Evolutionary conservation across 768 basidiomycete species (phyloP), one percentile per base, ranked within the genome.

Genomic region (Rickenella mellea): DNA sequence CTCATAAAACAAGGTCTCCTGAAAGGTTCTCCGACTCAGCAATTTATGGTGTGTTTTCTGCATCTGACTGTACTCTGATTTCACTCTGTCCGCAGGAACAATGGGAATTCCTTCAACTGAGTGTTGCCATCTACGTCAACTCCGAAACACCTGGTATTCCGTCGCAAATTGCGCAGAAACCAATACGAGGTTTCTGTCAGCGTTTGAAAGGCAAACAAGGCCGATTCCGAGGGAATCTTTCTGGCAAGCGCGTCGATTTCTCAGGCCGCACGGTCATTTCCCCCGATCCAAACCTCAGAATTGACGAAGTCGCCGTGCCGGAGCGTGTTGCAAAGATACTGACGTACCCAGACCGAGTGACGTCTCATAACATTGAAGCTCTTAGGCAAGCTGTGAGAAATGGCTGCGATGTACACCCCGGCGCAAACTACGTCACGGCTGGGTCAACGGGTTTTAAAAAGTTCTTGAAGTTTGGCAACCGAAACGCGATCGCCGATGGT

Each of bases 151-250:
- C 96, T 11, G 96, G 96, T 31, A 80, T 98, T 9, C 85, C 85
- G 1, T 80, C 84, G 3, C 81, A 86, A 59, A 74, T 78, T 56
- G 87, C 86, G 31, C 82, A 87, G 59, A 96, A 96, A 54, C 94
- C 96, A 7, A 94, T 96, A 52, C 81, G 96, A 42, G 96, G 96
- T 12, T 94, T 98, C 57, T 94, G 94, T 33, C 96, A 99, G 55
- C 87, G 96, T 3, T 67, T 99, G 39, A 99, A 99, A 66, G 96
- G 96, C 27, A 99, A 99, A 58, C 94, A 98, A 59, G 96, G 96
- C 53, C 92, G 96, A 36, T 98, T 99, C 65, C 76, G 96, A 58
- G 96, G 96, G 17, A 99, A 99, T 57, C 71, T 99, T 6, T 97
- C 93, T 0, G 96, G 96, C 48, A 99, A 99, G 62, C 91, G 96